Evolutionary conservation across 768 basidiomycete species (phyloP), one percentile per base, ranked within the genome.

Genomic region (Phaeotremella skinneri): DNA sequence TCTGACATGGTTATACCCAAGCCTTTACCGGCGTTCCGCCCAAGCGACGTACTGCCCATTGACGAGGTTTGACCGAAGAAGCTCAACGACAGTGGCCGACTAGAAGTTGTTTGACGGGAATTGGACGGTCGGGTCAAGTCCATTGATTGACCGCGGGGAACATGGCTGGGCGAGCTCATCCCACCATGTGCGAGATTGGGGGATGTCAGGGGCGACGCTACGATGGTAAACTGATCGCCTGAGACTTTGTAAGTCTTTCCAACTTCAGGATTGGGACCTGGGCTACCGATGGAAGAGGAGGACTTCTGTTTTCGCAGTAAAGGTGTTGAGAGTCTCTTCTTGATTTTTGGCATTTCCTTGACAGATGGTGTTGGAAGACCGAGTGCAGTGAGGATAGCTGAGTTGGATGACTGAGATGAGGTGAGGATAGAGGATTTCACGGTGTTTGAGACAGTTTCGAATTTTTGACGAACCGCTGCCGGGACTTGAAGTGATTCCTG

Each of bases 401-500:
- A 62, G 42, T 73, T 73, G 55, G 65, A 63, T 9, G 55, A 58
- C 17, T 59, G 20, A 4, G 66, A 55, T 1, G 68, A 68, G 7
- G 48, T 32, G 21, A 73, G 59, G 31, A 73, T 69, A 16, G 71
- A 68, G 14, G 55, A 48, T 54, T 73, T 73, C 26, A 73, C 68
- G 34, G 66, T 64, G 4, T 57, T 50, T 9, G 71, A 73, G 3
- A 73, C 71, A 3, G 67, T 58, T 3, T 53, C 39, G 58, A 76
- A 67, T 51, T 73, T 73, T 23, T 63, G 56, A 52, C 75, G 66
- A 21, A 76, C 70, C 23, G 70, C 63, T 14, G 48, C 56, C 3
- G 75, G 63, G 11, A 76, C 61, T 58, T 76, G 73, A n/a, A 75
- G 62, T 2, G 68, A 64, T 34, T 76, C 69, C 75, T 76, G 55